Conservation (phyloP, 371 early-diverging fungal species). For the Apophysomyces ossiformis region DNA sequence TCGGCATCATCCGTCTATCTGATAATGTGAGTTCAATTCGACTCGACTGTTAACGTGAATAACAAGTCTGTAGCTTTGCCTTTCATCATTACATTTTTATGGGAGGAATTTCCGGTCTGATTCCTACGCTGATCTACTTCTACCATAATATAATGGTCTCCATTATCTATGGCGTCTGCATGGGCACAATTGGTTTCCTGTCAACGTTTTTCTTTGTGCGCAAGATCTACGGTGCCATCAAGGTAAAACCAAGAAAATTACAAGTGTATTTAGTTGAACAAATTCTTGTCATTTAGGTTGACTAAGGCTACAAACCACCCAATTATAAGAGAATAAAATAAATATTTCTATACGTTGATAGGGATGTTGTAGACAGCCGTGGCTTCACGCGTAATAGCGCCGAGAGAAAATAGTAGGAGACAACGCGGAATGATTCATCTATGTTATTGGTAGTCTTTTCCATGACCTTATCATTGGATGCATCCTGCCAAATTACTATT, state of each 20-base stretch:
- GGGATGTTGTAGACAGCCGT: too few relatives aligned
- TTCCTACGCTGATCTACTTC: slow-evolving; percentile 61
- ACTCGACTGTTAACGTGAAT: slow-evolving; percentile 22
- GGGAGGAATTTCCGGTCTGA: slow-evolving; percentile 52
- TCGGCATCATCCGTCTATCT: slow-evolving; percentile 77
- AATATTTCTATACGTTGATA: too few relatives aligned
- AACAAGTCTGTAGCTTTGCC: slow-evolving; percentile 16
- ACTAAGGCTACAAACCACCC: too few relatives aligned
- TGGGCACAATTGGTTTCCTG: slow-evolving; percentile 83
- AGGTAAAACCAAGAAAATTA: slow-evolving; percentile 41
- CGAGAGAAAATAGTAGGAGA: too few relatives aligned
- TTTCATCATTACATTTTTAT: slow-evolving; percentile 55
- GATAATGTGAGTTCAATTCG: slow-evolving; percentile 59
- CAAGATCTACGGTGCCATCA: slow-evolving; percentile 76
- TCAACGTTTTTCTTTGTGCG: slow-evolving; percentile 77
- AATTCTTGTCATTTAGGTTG: background rate
- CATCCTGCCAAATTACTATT: too few relatives aligned
- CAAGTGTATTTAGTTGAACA: background rate
- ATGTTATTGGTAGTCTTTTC: too few relatives aligned
- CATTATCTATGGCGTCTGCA: slow-evolving; percentile 58
- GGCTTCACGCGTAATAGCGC: too few relatives aligned
- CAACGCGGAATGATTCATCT: too few relatives aligned
- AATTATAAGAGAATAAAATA: too few relatives aligned
- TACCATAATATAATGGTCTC: slow-evolving; percentile 57
- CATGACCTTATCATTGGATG: too few relatives aligned